Evolutionary conservation across 805 yeast genomes (phyloP).

Genomic region (Ogataea dorogensis): DNA sequence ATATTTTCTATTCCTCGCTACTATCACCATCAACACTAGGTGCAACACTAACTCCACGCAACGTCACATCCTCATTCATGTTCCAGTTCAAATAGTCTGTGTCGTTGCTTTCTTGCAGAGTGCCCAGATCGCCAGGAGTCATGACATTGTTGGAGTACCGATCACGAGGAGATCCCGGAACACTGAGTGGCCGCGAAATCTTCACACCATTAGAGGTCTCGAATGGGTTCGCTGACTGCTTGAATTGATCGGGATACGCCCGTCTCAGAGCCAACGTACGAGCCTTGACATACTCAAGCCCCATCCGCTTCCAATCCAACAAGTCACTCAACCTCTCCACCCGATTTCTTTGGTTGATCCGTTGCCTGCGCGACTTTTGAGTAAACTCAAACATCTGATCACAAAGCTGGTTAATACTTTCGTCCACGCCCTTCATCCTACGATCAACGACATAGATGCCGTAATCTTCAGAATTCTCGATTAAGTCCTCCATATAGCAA

Average conservation of each 20-base stretch:
- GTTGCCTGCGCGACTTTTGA: slow-evolving; percentile 87
- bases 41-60: slow-evolving; percentile 38
- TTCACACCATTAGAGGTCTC: slow-evolving; percentile 50
- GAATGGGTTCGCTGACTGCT: slow-evolving; percentile 40
- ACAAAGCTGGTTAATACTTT: slow-evolving; percentile 85
- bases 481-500: slow-evolving; percentile 96
- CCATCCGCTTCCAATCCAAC: slow-evolving; percentile 98
- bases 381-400: slow-evolving; percentile 89
- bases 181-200: slow-evolving; percentile 87
- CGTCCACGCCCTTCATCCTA: slow-evolving; percentile 88
- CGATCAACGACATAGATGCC: slow-evolving; percentile 97
- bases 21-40: slow-evolving; percentile 35
- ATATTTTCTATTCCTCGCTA: slow-evolving; percentile 16
- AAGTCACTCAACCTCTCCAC: slow-evolving; percentile 91
- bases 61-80: slow-evolving; percentile 39
- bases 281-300: slow-evolving; percentile 92
- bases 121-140: slow-evolving; percentile 99
- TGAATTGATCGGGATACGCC: slow-evolving; percentile 87
- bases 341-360: slow-evolving; percentile 96
- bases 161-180: slow-evolving; percentile 95
- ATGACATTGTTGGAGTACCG: slow-evolving; percentile 54
- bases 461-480: slow-evolving; percentile 90
- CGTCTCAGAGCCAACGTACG: slow-evolving; percentile 87
- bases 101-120: slow-evolving; percentile 85
- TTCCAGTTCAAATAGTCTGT: slow-evolving; percentile 73